Evolutionary conservation across 2,329 filamentous ascomycete genomes (phyloP), one percentile per base, ranked within the genome.

Genomic region (Aspergillus brunneoviolaceus): DNA sequence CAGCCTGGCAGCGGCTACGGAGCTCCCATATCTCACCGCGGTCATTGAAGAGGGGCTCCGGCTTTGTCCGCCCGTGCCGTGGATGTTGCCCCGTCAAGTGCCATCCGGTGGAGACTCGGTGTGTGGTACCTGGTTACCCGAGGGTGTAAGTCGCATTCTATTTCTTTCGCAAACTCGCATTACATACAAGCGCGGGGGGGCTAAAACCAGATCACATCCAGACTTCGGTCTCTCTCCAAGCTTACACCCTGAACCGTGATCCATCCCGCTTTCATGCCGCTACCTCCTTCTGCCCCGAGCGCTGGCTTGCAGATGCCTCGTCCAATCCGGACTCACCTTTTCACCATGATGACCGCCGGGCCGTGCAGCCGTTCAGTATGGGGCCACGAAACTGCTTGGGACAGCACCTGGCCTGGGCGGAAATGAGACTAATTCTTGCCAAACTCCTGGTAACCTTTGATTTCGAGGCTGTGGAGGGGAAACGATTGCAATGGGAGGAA

Each of bases 321-420:
- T 45, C 49, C 2, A 49, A 60, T 23, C 19, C 53, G 4, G 11
- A 6, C 35, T 55, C 58, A 1, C 33, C 21, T n/a, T 60, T 60
- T 19, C 52, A 48, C 27, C 27, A 52, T n/a, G 58, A 60, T 6
- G 11, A 60, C 14, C 52, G 53, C 25, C 35, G 29, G 4, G 58
- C 21, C 6, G 27, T 57, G 11, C 48, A 58, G 27, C 53, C 89
- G 2, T 91, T 92, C 76, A 91, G 90, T 71, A 87, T 87, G 11
- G 89, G 88, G 1, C 87, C 89, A 45, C 80, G 89, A 45, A 89
- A 90, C 71, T 91, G 89, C 74, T 85, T 92, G 60, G 89, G 89
- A 2, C 89, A 93, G 80, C 89, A 93, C 73, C 93, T 92, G 71
- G 90, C 90, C 16, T 76, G 93, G 52, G 91, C 89, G 0, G 89